Evolutionary conservation across 805 yeast genomes (phyloP).

Genomic region (Novakomyces olei): DNA sequence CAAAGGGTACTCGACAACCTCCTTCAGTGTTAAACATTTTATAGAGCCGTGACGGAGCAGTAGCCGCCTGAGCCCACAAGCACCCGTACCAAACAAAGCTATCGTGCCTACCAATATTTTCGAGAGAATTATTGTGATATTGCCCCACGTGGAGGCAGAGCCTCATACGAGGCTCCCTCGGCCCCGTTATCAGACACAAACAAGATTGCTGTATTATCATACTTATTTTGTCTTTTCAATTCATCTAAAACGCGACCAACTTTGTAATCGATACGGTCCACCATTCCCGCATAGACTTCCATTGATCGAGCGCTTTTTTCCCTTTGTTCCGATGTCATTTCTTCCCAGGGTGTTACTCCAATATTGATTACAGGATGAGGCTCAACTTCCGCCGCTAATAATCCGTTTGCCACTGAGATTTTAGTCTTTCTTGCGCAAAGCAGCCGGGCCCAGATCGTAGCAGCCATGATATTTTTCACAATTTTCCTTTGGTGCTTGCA

Average conservation of each 20-base stretch:
- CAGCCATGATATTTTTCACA: conserved; percentile 21
- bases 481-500: conserved; percentile 32
- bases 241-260: conserved; percentile 20
- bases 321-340: conserved; percentile 16
- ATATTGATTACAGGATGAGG: background rate
- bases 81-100: conserved; percentile 33
- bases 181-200: conserved; percentile 49
- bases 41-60: conserved; percentile 32
- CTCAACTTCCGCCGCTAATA: too few relatives aligned
- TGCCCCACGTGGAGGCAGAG: conserved; percentile 24
- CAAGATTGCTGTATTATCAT: conserved; percentile 33
- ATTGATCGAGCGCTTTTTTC: conserved; percentile 22
- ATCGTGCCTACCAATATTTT: conserved; percentile 27
- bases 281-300: conserved; percentile 47
- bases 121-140: conserved; percentile 22
- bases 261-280: conserved; percentile 29
- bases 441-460: conserved; percentile 1
- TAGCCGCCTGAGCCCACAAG: conserved; percentile 42
- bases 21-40: conserved; percentile 41
- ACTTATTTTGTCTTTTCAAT: conserved; percentile 22
- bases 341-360: background rate
- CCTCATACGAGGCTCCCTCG: conserved; percentile 39
- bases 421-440: background rate
- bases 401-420: background rate
- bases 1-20: conserved; percentile 35